phyloP scores from a whole-genome alignment of 805 yeast genomes.

The Saccharomycopsis sp. region DNA sequence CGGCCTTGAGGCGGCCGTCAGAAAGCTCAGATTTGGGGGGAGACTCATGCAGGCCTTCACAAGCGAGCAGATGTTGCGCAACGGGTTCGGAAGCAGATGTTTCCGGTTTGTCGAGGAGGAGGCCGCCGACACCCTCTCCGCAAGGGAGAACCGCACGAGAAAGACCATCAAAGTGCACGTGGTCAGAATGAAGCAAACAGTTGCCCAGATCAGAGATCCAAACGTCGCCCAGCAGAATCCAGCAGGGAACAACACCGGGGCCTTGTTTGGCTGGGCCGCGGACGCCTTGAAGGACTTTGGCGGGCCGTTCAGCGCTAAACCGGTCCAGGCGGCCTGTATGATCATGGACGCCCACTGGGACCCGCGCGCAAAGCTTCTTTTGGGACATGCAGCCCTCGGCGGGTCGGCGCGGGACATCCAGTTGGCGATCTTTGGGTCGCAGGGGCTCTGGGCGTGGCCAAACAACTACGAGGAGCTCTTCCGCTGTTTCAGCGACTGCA shows the following conservation, averaged over 20 bases:
- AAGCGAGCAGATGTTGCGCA: slow-evolving; percentile 76
- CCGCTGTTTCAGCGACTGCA: slow-evolving; percentile 65
- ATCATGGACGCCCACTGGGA: slow-evolving; percentile 86
- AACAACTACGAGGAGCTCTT: slow-evolving; percentile 62
- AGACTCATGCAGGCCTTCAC: slow-evolving; percentile 89
- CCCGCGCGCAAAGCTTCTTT: slow-evolving; percentile 44
- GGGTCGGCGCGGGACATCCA: slow-evolving; percentile 69
- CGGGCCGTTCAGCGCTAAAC: slow-evolving; percentile 44
- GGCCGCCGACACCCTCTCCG: slow-evolving; percentile 43
- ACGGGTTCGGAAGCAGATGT: slow-evolving; percentile 71
- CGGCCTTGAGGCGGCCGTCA: slow-evolving; percentile 60
- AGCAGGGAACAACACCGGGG: slow-evolving; percentile 66
- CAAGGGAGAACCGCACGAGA: slow-evolving; percentile 38
- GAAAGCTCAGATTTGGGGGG: slow-evolving; percentile 73
- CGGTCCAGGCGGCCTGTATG: slow-evolving; percentile 77
- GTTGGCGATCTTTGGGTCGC: slow-evolving; percentile 90
- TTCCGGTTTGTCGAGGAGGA: slow-evolving; percentile 70
- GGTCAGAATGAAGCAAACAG: slow-evolving; percentile 57
- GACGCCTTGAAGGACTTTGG: slow-evolving; percentile 60
- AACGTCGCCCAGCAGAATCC: slow-evolving; percentile 83
- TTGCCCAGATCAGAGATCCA: slow-evolving; percentile 66
- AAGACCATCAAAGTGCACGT: slow-evolving; percentile 75
- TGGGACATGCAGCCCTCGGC: slow-evolving; percentile 91
- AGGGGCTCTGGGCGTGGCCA: slow-evolving; percentile 93
- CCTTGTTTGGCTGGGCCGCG: slow-evolving; percentile 68